Evolutionary conservation across 2,329 filamentous ascomycete species (phyloP).

Genomic region (Cladosporium sp.): DNA sequence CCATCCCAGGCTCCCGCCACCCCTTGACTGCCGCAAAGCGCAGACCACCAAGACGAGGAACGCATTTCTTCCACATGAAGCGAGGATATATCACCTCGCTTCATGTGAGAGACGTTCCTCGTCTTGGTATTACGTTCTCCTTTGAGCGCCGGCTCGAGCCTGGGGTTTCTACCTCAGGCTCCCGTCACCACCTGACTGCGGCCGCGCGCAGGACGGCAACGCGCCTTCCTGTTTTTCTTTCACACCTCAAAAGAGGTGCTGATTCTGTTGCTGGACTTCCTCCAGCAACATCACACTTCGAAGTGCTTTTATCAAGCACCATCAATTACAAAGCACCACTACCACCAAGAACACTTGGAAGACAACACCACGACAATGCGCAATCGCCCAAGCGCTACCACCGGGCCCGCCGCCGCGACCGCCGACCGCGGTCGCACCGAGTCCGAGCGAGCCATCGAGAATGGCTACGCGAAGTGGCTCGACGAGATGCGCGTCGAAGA

Average conservation of each 20-base stretch:
- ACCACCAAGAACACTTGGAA: not conserved
- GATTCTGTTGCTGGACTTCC: not conserved
- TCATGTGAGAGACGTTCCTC: too few species aligned
- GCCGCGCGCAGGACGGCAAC: not conserved
- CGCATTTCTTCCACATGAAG: too few species aligned
- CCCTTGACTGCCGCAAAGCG: too few species aligned
- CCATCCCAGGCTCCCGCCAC: too few species aligned
- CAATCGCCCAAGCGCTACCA: not conserved
- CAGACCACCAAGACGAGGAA: too few species aligned
- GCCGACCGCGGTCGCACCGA: not conserved
- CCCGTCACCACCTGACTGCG: not conserved
- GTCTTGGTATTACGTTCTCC: too few species aligned
- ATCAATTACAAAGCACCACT: not conserved
- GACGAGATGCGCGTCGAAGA: not conserved
- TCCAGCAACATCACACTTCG: not conserved
- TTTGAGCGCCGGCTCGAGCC: too few species aligned
- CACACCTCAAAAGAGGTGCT: not conserved
- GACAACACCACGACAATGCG: not conserved
- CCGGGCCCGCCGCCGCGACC: not conserved
- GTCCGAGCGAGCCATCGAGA: not conserved
- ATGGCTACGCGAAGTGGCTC: not conserved
- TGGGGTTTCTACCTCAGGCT: too few species aligned
- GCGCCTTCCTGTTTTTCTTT: not conserved
- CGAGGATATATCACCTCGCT: too few species aligned
- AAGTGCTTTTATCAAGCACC: not conserved